A percentile compares a stretch with the other conserved stretches of the same genome.
Evolutionary conservation across 257 asterid species (phyloP).

Genomic region (Salvia splendens): DNA sequence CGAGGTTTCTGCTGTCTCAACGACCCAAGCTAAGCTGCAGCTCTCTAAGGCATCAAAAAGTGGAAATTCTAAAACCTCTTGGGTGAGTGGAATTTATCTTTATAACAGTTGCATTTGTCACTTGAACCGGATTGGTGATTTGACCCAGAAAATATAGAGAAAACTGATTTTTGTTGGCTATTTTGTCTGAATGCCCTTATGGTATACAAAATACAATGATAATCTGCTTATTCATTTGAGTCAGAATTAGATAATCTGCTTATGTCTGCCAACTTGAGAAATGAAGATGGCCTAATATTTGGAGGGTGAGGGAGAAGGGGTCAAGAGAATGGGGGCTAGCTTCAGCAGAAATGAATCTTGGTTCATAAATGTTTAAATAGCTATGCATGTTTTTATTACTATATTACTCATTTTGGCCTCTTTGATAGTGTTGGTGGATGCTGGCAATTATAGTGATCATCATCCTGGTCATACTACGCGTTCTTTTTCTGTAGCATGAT

Average conservation of each 20-base stretch:
- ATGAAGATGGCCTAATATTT: no score
- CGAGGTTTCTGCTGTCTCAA: slow-evolving; percentile 31
- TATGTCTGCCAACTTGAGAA: no score
- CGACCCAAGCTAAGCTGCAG: slow-evolving; percentile 29
- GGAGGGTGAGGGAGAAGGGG: no score
- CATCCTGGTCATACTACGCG: slow-evolving; percentile 14
- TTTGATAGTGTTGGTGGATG: slow-evolving; percentile 33
- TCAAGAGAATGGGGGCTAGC: no score
- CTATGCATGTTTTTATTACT: no score
- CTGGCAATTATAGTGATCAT: slow-evolving; percentile 7
- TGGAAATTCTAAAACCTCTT: slow-evolving; percentile 9
- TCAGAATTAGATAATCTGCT: no score
- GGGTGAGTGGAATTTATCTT: slow-evolving; percentile 27
- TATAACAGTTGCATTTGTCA: background rate
- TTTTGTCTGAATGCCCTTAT: no score
- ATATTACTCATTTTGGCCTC: background rate
- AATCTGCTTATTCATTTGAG: no score
- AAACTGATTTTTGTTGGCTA: background rate
- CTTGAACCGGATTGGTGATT: no score
- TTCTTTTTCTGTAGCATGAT: slow-evolving; percentile 12
- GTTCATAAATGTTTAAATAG: no score
- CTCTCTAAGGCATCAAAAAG: slow-evolving; percentile 29
- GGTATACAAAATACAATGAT: no score
- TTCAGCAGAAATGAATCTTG: no score
- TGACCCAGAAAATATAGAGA: background rate